Evolutionary conservation across 2,329 filamentous ascomycete species (phyloP).

Genomic region (Scedosporium dehoogii): DNA sequence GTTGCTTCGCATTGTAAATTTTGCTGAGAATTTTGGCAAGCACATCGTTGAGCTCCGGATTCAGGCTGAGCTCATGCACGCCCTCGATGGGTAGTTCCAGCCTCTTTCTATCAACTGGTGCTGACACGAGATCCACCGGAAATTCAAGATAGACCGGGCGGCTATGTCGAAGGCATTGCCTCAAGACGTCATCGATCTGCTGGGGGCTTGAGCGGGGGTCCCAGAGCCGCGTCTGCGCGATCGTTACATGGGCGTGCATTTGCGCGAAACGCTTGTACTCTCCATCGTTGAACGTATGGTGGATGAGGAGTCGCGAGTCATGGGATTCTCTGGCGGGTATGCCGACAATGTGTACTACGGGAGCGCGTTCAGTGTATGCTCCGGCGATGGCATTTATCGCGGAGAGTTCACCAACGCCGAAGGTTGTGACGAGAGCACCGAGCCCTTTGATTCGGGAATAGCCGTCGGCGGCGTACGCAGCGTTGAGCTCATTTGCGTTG

Average conservation of each 20-base stretch:
- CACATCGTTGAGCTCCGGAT: constrained; percentile 64
- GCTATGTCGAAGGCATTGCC: constrained; percentile 62
- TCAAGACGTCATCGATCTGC: constrained; percentile 69
- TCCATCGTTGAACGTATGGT: constrained; percentile 66
- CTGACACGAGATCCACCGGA: constrained; percentile 69
- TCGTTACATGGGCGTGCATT: constrained; percentile 66
- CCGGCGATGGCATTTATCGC: constrained; percentile 65
- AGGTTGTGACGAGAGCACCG: constrained; percentile 62
- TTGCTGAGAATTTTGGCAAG: constrained; percentile 69
- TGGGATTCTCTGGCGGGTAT: constrained; percentile 39
- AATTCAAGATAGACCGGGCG: constrained; percentile 77
- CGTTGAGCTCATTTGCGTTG: constrained; percentile 65
- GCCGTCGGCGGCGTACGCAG: constrained; percentile 70
- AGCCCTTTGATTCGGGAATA: constrained; percentile 67
- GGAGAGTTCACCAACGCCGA: constrained; percentile 66
- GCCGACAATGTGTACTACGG: constrained; percentile 59
- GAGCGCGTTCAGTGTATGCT: constrained; percentile 63
- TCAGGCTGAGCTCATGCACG: constrained; percentile 52
- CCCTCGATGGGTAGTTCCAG: constrained; percentile 59
- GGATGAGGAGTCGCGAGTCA: constrained; percentile 38
- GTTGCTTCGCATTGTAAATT: constrained; percentile 61
- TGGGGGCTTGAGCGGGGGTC: constrained; percentile 59
- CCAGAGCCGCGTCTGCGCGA: constrained; percentile 59
- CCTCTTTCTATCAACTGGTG: constrained; percentile 64
- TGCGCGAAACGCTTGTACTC: constrained; percentile 76